Evolutionary conservation across 2,329 filamentous ascomycete species (phyloP).

Genomic region (Fusarium odoratissimum): DNA sequence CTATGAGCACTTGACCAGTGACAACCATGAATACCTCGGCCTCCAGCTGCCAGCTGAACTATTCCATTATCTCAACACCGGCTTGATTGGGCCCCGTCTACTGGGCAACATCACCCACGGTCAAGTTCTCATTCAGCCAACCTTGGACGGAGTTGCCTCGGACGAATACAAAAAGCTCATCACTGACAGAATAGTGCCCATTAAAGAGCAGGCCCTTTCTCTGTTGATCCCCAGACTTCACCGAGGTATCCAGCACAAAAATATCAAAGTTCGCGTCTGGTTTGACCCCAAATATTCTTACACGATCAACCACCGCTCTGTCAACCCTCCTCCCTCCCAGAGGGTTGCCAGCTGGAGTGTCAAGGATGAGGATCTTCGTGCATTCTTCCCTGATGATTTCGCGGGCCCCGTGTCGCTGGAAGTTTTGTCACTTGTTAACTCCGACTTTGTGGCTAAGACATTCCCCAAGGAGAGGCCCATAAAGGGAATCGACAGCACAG

Average conservation of each 20-base stretch:
- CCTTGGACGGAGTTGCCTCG: conserved; percentile 84
- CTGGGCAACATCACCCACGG: conserved; percentile 85
- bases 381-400: conserved; percentile 58
- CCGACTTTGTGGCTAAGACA: conserved; percentile 76
- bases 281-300: conserved; percentile 77
- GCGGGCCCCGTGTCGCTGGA: conserved; percentile 63
- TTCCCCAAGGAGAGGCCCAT: conserved; percentile 68
- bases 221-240: conserved; percentile 84
- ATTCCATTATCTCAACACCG: conserved; percentile 88
- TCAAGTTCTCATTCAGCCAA: conserved; percentile 82
- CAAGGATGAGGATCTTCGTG: conserved; percentile 66
- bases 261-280: conserved; percentile 84
- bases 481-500: conserved; percentile 71
- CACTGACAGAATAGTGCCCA: conserved; percentile 76
- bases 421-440: conserved; percentile 74
- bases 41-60: conserved; percentile 89
- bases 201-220: conserved; percentile 81
- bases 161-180: conserved; percentile 85
- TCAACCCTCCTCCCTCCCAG: conserved; percentile 60
- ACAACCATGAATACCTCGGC: conserved; percentile 92
- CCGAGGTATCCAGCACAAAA: conserved; percentile 83
- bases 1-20: conserved; percentile 77
- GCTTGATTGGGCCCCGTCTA: conserved; percentile 81
- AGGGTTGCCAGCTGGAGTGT: conserved; percentile 77
- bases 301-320: conserved; percentile 71